These are phyloP conservation scores for Coemansia sp. DNA, from an alignment of 192 early-diverging fungal species.

Conservation along the genomic window DNA sequence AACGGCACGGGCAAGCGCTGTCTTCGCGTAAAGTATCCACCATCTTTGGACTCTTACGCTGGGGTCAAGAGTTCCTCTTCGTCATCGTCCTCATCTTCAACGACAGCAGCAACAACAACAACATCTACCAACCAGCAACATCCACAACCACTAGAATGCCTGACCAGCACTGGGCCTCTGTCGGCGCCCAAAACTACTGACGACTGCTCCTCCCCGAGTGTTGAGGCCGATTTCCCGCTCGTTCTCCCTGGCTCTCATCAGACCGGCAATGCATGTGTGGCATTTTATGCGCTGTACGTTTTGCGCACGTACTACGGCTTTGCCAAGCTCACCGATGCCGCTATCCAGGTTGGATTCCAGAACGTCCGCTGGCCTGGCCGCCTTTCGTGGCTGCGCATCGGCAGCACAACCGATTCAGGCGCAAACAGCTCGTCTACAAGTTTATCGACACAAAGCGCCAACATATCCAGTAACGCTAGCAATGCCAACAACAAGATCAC, in stretches of 20 bases:
- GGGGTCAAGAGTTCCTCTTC: conserved; percentile 19
- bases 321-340: conserved; percentile 49
- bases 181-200: not conserved
- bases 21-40: conserved; percentile 41
- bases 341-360: conserved; percentile 64
- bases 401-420: conserved; percentile 6
- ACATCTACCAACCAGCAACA: not conserved
- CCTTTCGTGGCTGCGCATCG: conserved; percentile 63
- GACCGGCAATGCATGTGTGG: conserved; percentile 74
- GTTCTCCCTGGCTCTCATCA: conserved; percentile 72
- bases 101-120: not conserved
- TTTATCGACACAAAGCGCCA: not conserved
- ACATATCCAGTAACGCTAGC: not conserved
- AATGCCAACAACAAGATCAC: conserved; percentile 1
- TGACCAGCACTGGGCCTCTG: not conserved
- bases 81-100: not conserved
- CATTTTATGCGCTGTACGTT: conserved; percentile 60
- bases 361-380: conserved; percentile 80
- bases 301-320: conserved; percentile 51
- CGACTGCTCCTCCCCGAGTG: not conserved
- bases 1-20: conserved; percentile 45
- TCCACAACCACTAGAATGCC: not conserved
- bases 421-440: conserved; percentile 3
- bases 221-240: conserved; percentile 59
- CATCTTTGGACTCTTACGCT: conserved; percentile 27